A percentile compares a stretch with the other conserved stretches of the same genome.
Evolutionary conservation across 2,329 filamentous ascomycete genomes (phyloP).

Genomic region (Basipetospora chlamydospora): DNA sequence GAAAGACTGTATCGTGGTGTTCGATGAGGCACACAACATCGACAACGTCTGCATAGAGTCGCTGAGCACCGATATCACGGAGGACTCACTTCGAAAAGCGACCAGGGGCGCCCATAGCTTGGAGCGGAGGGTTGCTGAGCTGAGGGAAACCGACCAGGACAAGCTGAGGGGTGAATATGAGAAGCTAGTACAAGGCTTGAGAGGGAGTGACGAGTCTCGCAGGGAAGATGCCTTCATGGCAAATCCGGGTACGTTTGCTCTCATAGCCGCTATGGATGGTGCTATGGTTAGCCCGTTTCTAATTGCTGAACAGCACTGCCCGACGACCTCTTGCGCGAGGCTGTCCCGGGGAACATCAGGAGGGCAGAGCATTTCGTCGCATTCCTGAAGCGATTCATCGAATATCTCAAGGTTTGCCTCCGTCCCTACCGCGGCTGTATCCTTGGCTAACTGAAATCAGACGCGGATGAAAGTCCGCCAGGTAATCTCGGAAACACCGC

Average conservation of each 20-base stretch:
- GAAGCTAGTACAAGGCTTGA: conserved; percentile 82
- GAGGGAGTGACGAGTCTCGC: conserved; percentile 75
- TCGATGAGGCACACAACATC: conserved; percentile 98
- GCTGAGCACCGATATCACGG: conserved; percentile 88
- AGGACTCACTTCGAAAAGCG: conserved; percentile 84
- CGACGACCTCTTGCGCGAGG: conserved; percentile 87
- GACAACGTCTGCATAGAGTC: conserved; percentile 99
- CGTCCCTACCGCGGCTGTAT: background rate
- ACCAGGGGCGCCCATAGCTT: conserved; percentile 82
- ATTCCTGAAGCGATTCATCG: conserved; percentile 91
- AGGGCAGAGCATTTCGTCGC: conserved; percentile 91
- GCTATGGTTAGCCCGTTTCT: no score
- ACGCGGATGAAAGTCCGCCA: conserved; percentile 97
- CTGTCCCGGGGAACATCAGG: conserved; percentile 89
- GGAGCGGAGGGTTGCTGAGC: conserved; percentile 79
- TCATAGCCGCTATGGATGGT: no score
- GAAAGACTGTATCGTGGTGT: conserved; percentile 96
- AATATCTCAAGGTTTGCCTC: conserved; percentile 62
- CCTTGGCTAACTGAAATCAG: conserved; percentile 21
- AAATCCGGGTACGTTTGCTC: conserved; percentile 47
- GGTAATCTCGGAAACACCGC: conserved; percentile 92
- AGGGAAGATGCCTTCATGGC: conserved; percentile 96
- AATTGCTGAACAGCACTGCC: no score
- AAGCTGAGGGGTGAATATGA: conserved; percentile 92
- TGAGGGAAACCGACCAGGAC: conserved; percentile 89